Percentiles rank a stretch among this genome's conserved stretches.
These are phyloP conservation scores for Tausonia pullulans DNA, from an alignment of 1,284 basidiomycete genomes.

Conservation along the genomic window DNA sequence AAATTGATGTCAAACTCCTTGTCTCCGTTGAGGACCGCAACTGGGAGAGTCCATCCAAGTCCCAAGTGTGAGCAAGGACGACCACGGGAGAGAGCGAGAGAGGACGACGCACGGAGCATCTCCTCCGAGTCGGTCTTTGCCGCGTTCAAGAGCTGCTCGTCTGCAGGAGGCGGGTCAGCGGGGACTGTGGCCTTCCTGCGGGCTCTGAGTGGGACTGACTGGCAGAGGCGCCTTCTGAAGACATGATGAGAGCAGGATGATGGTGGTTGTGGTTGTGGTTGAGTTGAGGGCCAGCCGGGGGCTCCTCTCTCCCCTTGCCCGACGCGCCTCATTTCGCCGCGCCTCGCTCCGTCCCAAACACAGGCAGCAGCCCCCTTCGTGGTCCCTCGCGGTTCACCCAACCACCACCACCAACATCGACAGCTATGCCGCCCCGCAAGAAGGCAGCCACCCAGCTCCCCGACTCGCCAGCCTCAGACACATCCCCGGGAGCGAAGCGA, in stretches of 20 bases:
- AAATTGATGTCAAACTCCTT: conserved; percentile 15
- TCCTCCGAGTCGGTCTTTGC: conserved; percentile 15
- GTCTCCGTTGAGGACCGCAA: conserved; percentile 6
- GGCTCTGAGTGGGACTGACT: background rate
- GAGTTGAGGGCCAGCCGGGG: no score
- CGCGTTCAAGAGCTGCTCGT: conserved; percentile 13
- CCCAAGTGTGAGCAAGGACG: background rate
- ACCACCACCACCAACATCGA: no score
- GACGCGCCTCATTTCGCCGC: no score
- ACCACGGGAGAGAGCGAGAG: background rate
- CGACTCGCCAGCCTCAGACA: background rate
- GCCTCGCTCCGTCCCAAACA: no score
- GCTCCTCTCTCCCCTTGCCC: no score
- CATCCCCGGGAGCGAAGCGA: no score
- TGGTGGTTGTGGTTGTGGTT: no score
- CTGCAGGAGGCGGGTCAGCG: background rate
- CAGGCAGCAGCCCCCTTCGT: no score
- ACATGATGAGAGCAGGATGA: background rate
- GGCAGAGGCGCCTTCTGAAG: background rate
- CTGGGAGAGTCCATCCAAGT: background rate
- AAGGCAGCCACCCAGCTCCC: conserved; percentile 3
- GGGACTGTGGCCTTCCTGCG: background rate
- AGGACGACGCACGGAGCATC: conserved; percentile 5
- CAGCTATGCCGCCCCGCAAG: conserved; percentile 4
- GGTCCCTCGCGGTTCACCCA: no score